phyloP scores from a whole-genome alignment of 208 protist species.

The Borovskyia barvae region DNA sequence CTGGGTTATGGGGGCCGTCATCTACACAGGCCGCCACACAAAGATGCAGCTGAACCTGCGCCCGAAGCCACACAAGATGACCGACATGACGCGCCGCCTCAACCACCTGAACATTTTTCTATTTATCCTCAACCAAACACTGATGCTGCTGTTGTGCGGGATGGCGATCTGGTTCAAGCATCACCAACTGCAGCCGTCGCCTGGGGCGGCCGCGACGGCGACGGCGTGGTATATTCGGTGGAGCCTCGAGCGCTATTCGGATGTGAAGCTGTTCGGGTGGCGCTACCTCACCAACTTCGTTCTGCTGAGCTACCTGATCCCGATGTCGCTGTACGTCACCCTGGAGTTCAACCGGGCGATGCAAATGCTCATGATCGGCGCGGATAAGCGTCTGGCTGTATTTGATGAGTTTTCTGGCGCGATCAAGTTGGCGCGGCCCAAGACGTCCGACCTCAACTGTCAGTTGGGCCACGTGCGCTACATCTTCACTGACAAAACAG shows the following conservation, averaged over 20 bases:
- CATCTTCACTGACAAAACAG: constrained; percentile 93
- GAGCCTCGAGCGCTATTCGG: constrained; percentile 39
- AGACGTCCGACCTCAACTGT: constrained; percentile 87
- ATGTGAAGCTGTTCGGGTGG: constrained; percentile 52
- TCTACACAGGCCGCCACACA: constrained; percentile 88
- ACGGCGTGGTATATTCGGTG: constrained; percentile 76
- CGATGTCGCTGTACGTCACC: constrained; percentile 87
- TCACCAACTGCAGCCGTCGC: constrained; percentile 18
- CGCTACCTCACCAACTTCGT: constrained; percentile 86
- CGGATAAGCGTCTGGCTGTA: constrained; percentile 73
- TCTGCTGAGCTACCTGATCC: constrained; percentile 83
- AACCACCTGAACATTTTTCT: constrained; percentile 84
- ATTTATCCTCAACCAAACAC: constrained; percentile 58
- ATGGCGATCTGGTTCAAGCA: constrained; percentile 46
- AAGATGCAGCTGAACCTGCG: constrained; percentile 88
- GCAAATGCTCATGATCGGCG: constrained; percentile 77
- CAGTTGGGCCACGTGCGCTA: constrained; percentile 81
- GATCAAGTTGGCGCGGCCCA: constrained; percentile 53
- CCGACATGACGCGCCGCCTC: constrained; percentile 54
- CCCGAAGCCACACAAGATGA: constrained; percentile 58
- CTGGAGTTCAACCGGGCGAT: constrained; percentile 85
- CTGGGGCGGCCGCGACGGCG: constrained; percentile 21
- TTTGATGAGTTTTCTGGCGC: constrained; percentile 62
- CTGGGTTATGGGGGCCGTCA: constrained; percentile 74
- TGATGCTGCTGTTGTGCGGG: constrained; percentile 58